phyloP scores from a whole-genome alignment of 2,329 filamentous ascomycete species.

The Aspergillus viridinutans region DNA sequence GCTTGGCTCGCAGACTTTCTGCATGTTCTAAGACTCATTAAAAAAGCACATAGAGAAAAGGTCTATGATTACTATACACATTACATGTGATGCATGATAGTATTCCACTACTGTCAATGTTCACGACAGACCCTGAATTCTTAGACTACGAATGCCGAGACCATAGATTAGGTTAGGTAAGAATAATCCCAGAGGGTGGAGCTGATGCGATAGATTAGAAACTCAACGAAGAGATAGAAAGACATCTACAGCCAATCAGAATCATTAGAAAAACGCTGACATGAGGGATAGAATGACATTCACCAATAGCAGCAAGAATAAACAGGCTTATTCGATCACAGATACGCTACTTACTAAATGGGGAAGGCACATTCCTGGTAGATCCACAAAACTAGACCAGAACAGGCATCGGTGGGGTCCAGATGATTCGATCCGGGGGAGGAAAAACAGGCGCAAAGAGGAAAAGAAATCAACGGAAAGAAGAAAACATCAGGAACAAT shows the following conservation, averaged over 20 bases:
- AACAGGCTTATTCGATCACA: constrained; percentile 24
- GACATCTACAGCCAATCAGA: constrained; percentile 11
- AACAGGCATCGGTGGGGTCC: constrained; percentile 25
- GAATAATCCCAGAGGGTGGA: constrained; percentile 1
- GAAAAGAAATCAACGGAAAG: background rate
- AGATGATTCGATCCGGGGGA: constrained; percentile 26
- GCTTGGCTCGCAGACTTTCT: too few species aligned
- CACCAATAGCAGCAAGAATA: constrained; percentile 21
- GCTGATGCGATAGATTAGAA: constrained; percentile 3
- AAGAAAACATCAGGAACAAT: background rate
- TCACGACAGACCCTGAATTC: background rate
- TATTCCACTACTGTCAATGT: too few species aligned
- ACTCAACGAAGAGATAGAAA: constrained; percentile 1
- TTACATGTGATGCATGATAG: background rate
- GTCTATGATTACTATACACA: background rate
- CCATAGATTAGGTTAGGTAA: constrained; percentile 1
- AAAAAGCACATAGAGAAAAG: background rate
- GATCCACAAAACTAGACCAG: constrained; percentile 20
- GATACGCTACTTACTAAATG: constrained; percentile 14
- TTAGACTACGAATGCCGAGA: constrained; percentile 1
- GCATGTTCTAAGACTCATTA: too few species aligned
- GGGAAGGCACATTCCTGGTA: constrained; percentile 20
- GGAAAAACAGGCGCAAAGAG: constrained; percentile 1
- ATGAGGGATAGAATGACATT: background rate
- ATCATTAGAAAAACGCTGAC: constrained; percentile 16